Evolutionary conservation across 495 filamentous ascomycete species (phyloP).

Genomic region (Aspergillus panamensis): DNA sequence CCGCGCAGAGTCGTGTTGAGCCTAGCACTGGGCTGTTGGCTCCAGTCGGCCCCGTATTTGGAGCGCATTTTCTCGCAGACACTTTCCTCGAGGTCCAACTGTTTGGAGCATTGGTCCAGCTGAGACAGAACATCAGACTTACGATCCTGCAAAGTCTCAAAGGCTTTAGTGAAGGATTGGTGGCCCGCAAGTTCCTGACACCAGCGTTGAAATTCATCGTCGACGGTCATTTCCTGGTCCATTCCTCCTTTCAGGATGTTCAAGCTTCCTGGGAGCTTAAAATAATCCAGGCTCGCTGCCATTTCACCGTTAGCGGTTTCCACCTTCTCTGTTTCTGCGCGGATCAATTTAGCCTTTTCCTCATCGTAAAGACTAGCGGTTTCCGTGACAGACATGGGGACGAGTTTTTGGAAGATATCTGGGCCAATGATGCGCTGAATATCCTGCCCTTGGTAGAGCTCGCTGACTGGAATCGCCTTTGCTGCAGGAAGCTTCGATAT

Average conservation of each 20-base stretch:
- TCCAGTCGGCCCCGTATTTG: slow-evolving; percentile 95
- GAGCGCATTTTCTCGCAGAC: slow-evolving; percentile 99
- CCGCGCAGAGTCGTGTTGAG: slow-evolving; percentile 82
- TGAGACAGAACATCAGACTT: slow-evolving; percentile 68
- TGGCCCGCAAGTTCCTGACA: slow-evolving; percentile 87
- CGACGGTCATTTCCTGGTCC: slow-evolving; percentile 82
- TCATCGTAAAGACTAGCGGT: slow-evolving; percentile 96
- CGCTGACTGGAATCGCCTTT: slow-evolving; percentile 96
- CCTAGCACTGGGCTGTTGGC: slow-evolving; percentile 87
- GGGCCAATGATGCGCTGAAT: slow-evolving; percentile 95
- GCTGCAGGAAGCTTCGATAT: slow-evolving; percentile 92
- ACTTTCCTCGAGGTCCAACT: slow-evolving; percentile 92
- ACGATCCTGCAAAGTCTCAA: slow-evolving; percentile 72
- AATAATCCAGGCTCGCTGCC: slow-evolving; percentile 90
- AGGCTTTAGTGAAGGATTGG: slow-evolving; percentile 67
- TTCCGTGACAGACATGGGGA: slow-evolving; percentile 94
- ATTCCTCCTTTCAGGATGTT: slow-evolving; percentile 91
- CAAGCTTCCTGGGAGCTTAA: slow-evolving; percentile 83
- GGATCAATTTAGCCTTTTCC: slow-evolving; percentile 93
- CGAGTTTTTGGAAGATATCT: slow-evolving; percentile 94
- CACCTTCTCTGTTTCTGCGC: slow-evolving; percentile 89
- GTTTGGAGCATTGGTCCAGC: slow-evolving; percentile 76
- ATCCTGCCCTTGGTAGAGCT: slow-evolving; percentile 94
- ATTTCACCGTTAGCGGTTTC: slow-evolving; percentile 91
- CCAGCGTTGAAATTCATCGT: slow-evolving; percentile 90